A percentile compares a stretch with the other conserved stretches of the same genome.
Conservation (phyloP, 148 eudicot genomes). For the Camellia japonica region DNA sequence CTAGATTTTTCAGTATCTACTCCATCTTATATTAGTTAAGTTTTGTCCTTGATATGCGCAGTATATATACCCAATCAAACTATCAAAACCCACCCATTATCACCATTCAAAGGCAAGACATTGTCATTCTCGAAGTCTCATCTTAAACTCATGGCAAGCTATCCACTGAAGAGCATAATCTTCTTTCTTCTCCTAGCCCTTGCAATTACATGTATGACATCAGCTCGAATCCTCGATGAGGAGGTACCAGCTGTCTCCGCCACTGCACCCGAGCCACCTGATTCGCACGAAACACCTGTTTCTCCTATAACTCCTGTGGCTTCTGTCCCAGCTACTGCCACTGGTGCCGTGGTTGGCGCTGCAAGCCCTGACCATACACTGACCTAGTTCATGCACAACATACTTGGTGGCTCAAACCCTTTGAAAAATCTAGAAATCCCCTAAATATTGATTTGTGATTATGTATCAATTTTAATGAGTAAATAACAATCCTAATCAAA, state of each 20-base stretch:
- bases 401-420: too few relatives aligned
- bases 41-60: neutral
- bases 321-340: neutral
- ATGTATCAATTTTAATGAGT: too few relatives aligned
- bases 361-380: conserved; percentile 34
- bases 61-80: conserved; percentile 24
- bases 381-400: conserved; percentile 49
- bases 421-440: too few relatives aligned
- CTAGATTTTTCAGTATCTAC: too few relatives aligned
- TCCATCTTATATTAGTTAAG: conserved; percentile 28
- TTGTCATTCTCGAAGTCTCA: neutral
- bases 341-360: conserved; percentile 6
- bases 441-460: too few relatives aligned
- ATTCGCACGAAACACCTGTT: neutral
- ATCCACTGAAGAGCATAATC: conserved; percentile 27
- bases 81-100: conserved; percentile 16
- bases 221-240: conserved; percentile 54
- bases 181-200: conserved; percentile 36
- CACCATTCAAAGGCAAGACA: neutral
- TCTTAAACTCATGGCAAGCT: conserved; percentile 18
- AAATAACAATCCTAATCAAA: too few relatives aligned
- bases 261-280: conserved; percentile 20
- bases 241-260: conserved; percentile 21
- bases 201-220: conserved; percentile 29
- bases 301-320: neutral